These are phyloP conservation scores for Cyclotella distinguenda DNA, from an alignment of 108 stramenopile genomes.

Conservation along the genomic window DNA sequence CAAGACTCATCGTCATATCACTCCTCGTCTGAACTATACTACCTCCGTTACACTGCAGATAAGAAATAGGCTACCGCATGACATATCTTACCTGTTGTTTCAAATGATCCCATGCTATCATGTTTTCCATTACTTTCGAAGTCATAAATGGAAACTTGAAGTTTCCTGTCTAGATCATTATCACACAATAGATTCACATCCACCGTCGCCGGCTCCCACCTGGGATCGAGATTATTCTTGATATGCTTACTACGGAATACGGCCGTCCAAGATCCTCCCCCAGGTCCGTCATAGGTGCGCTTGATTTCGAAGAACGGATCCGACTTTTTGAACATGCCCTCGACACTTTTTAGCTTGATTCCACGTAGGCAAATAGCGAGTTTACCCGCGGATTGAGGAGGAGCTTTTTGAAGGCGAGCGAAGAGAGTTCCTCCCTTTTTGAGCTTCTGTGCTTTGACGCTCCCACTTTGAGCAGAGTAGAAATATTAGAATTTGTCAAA, in stretches of 20 bases:
- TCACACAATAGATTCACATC: slow-evolving; percentile 78
- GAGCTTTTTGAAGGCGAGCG: slow-evolving; percentile 57
- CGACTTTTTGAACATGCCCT: slow-evolving; percentile 72
- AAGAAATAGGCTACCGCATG: too few species aligned
- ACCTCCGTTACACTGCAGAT: too few species aligned
- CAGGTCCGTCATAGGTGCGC: slow-evolving; percentile 48
- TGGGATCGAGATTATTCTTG: slow-evolving; percentile 62
- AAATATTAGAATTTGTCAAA: neutral
- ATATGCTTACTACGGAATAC: slow-evolving; percentile 71
- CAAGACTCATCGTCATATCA: too few species aligned
- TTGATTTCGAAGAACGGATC: slow-evolving; percentile 79
- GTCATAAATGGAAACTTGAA: slow-evolving; percentile 76
- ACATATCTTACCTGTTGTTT: slow-evolving; percentile 52
- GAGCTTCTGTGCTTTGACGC: slow-evolving; percentile 63
- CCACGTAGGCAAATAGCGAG: slow-evolving; percentile 46
- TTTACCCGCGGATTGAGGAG: slow-evolving; percentile 13
- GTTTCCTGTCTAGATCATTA: slow-evolving; percentile 66
- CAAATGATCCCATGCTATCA: slow-evolving; percentile 71
- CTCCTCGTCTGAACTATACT: too few species aligned
- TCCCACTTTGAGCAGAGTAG: slow-evolving; percentile 30
- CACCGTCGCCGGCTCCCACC: slow-evolving; percentile 63
- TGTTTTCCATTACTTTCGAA: slow-evolving; percentile 66
- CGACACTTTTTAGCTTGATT: slow-evolving; percentile 74
- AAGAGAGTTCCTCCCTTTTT: slow-evolving; percentile 71
- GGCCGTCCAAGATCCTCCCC: slow-evolving; percentile 53